These are phyloP conservation scores for Vigna radiata DNA, from an alignment of 306 rosid genomes.

Conservation along the genomic window DNA sequence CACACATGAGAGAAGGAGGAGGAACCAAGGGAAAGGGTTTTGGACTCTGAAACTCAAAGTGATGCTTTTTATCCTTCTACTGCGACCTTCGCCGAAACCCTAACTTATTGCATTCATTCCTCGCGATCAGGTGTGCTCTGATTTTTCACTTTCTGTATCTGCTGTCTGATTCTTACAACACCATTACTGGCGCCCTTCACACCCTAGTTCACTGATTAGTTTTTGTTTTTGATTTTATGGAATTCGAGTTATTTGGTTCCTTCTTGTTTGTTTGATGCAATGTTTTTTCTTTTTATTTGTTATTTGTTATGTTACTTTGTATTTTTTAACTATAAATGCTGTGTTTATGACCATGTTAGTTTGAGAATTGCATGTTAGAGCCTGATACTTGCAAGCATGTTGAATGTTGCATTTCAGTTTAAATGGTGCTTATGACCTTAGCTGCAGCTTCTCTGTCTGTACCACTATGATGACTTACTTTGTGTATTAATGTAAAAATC, in stretches of 20 bases:
- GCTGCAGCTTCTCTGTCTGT: neutral
- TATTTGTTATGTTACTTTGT: too few relatives aligned
- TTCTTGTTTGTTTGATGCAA: neutral
- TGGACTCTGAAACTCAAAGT: conserved; percentile 36
- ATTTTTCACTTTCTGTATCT: neutral
- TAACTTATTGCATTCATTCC: conserved; percentile 34
- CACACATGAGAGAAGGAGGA: neutral
- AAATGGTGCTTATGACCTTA: neutral
- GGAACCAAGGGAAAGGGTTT: conserved; percentile 27
- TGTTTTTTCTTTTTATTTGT: neutral
- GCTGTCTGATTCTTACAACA: neutral
- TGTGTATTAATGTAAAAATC: neutral
- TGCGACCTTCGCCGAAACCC: conserved; percentile 37
- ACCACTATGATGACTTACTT: neutral
- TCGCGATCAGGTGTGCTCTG: conserved; percentile 43
- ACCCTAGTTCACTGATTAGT: conserved; percentile 17
- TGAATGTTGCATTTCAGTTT: conserved; percentile 12
- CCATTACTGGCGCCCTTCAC: neutral
- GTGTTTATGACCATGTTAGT: conserved; percentile 26
- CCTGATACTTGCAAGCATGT: neutral
- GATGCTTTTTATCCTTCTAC: neutral
- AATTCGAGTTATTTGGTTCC: neutral
- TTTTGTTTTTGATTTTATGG: neutral
- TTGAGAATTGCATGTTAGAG: conserved; percentile 30
- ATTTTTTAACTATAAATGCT: conserved; percentile 17